Base-by-base conservation (phyloP, 805 yeast genomes). In the Spathaspora hagerdaliae region DNA sequence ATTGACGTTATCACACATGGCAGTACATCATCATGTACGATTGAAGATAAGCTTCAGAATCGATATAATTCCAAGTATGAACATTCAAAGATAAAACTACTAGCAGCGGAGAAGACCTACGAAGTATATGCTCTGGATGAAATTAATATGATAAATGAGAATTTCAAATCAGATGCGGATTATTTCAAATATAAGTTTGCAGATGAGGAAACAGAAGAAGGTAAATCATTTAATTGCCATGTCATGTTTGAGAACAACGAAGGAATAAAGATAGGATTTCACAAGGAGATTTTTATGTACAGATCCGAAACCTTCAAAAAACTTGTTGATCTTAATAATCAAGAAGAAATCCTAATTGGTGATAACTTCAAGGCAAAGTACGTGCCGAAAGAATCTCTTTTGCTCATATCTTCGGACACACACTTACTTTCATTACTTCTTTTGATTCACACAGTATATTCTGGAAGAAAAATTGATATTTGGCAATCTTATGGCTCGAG, bases 371-470 rank as follows among this genome's bases (percentile, higher is more conserved):
- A 51, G 39, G 71, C 69, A 1, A 44, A 37, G 24, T 64, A 58
- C 42, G 51, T 55, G 27, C 46, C 50, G 2, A 42, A 40, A 5
- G 37, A 39, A 2, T 42, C 41, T 2, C 38, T 45, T 0, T 54
- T 67, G 41, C 39, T 48, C 1, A 53, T 72, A 26, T 50, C 59
- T 4, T 48, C 54, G 2, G 45, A 53, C 5, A 41, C 66, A 36
- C 53, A 71, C 13, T 41, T 74, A 9, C 58, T 69, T 31, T 62
- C 83, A 2, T 54, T 77, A 7, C 49, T 78, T 6, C 54, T 70
- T 7, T 59, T 70, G 6, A 53, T 68, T 2, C 78, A 78, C 54
- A 71, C 69, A 44, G 44, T 79, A 0, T 83, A 82, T 54, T 76
- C 83, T 0, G 80, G 79, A 43, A 54, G 56, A 12, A 57, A 64